Conservation (phyloP, 768 basidiomycete species). For the Termitomyces sp. region DNA sequence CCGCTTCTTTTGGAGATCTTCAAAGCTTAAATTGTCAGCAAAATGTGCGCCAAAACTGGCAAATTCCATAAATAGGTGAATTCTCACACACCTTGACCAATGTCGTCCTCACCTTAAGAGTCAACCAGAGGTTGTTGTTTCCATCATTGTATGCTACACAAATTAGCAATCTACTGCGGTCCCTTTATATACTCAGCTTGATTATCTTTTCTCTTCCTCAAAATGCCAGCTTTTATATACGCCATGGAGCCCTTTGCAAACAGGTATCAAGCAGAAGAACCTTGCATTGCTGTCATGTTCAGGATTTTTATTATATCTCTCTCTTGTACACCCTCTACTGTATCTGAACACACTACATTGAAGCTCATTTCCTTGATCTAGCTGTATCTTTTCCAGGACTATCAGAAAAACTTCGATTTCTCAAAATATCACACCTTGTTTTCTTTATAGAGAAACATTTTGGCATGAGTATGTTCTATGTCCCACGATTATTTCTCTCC, state of each 20-base stretch:
- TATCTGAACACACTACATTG: background rate
- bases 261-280: slow-evolving; percentile 1
- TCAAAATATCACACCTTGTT: slow-evolving; percentile 59
- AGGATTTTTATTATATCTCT: slow-evolving; percentile 58
- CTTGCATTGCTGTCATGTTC: slow-evolving; percentile 33
- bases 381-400: slow-evolving; percentile 73
- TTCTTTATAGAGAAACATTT: slow-evolving; percentile 90
- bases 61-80: background rate
- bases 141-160: background rate
- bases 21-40: background rate
- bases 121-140: background rate
- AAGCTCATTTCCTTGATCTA: slow-evolving; percentile 9
- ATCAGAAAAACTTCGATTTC: slow-evolving; percentile 44
- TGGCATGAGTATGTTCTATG: slow-evolving; percentile 51
- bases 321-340: slow-evolving; percentile 36
- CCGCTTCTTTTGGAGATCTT: background rate
- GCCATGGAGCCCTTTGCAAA: background rate
- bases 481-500: background rate
- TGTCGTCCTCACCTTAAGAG: slow-evolving; percentile 8
- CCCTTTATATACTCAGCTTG: background rate
- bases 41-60: background rate
- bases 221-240: slow-evolving; percentile 1
- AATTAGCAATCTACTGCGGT: background rate
- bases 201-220: background rate
- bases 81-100: slow-evolving; percentile 8